Base-by-base conservation (phyloP, 139 green algal species). In the Closterium sp. region DNA sequence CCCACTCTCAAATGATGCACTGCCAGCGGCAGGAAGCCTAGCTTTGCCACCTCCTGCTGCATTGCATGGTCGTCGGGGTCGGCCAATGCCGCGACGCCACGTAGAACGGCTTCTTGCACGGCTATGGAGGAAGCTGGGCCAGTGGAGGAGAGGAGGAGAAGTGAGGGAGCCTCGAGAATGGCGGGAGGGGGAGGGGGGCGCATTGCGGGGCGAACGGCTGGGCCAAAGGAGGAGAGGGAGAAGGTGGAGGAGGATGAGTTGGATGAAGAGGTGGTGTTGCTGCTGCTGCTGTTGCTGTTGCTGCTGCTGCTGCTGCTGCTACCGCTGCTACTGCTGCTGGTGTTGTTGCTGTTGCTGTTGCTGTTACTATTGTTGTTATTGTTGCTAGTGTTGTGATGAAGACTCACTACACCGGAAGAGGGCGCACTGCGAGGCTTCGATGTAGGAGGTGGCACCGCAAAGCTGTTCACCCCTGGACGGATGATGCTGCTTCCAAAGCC, bases 1-100 rank as follows among this genome's bases (percentile, higher is more conserved):
- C 88, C 88, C 2, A 87, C 25, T 25, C 33, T 87, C 88, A 91
- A 28, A 34, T 87, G 87, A 25, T 90, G 34, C 33, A 90, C 76
- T 10, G 87, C 87, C 31, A 90, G 21, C 8, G 87, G 87, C 30
- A 90, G 33, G 33, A 81, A n/a, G 16, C 87, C 87, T 16, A 90
- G 35, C 23, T 33, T 31, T 38, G 81, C 87, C 4, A 90, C 34
- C 4, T 64, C 33, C 19, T 85, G 21, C 81, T 90, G 87, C 31
- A 38, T 90, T 28, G 69, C 36, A 1, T 32, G 33, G 21, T 90
- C 87, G 33, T 33, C 33, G 69, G 87, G 87, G 19, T 90, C 87
- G 23, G 87, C 87, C 81, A 90, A 30, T 38, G 69, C 76, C 81
- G 33, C 33, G 28, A 90, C 23, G 4, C 34, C 87, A 33, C 34